Percentiles rank a stretch among this genome's conserved stretches.
Evolutionary conservation across 2,329 filamentous ascomycete species (phyloP).

Genomic region (Conoideocrella luteorostrata): DNA sequence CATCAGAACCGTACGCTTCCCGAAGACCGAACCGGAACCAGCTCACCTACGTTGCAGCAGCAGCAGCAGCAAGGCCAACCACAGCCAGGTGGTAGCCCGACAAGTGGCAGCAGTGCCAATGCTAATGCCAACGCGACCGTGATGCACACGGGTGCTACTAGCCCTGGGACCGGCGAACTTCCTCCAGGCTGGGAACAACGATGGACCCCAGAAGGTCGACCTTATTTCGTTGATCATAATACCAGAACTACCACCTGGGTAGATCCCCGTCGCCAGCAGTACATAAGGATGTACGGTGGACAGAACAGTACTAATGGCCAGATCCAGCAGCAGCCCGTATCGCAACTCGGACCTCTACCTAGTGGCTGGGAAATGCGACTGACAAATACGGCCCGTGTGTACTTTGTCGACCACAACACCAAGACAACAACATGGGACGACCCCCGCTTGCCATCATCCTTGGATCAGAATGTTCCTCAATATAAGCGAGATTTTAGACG

Average conservation of each 20-base stretch:
- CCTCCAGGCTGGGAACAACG: conserved; percentile 95
- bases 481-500: conserved; percentile 98
- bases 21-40: conserved; percentile 90
- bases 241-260: conserved; percentile 98
- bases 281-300: conserved; percentile 93
- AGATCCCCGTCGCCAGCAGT: conserved; percentile 92
- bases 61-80: conserved; percentile 40
- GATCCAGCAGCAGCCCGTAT: conserved; percentile 96
- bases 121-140: conserved; percentile 59
- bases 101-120: conserved; percentile 23
- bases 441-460: conserved; percentile 84
- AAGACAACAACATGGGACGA: conserved; percentile 99
- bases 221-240: conserved; percentile 98
- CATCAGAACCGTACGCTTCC: conserved; percentile 95
- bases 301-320: conserved; percentile 78
- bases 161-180: conserved; percentile 87
- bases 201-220: conserved; percentile 86
- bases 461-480: conserved; percentile 97
- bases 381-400: conserved; percentile 94
- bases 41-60: conserved; percentile 70
- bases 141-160: conserved; percentile 91
- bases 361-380: conserved; percentile 99
- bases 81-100: conserved; percentile 26
- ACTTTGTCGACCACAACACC: conserved; percentile 99
- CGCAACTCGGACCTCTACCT: conserved; percentile 87